Conservation (phyloP, 495 filamentous ascomycete species). For the Penicillium samsonianum region DNA sequence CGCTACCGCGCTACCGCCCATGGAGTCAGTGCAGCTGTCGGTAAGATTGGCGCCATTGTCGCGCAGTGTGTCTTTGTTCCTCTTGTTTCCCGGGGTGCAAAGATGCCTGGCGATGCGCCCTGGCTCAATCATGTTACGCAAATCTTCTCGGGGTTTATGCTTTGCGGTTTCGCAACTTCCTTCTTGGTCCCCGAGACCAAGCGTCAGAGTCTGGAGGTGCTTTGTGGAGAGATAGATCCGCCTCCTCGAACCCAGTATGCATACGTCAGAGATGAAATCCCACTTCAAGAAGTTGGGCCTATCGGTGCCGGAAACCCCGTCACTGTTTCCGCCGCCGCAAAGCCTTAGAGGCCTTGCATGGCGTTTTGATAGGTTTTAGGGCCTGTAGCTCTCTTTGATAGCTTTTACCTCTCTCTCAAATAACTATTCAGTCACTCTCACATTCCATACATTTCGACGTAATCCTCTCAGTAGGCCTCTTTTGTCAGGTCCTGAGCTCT, state of each 20-base stretch:
- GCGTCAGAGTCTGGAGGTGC: slow-evolving; percentile 53
- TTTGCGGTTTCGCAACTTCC: slow-evolving; percentile 66
- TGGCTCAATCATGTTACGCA: slow-evolving; percentile 81
- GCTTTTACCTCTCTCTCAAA: too few relatives aligned
- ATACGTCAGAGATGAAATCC: too few relatives aligned
- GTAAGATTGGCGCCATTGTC: slow-evolving; percentile 76
- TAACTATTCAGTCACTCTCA: too few relatives aligned
- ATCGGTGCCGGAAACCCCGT: background rate
- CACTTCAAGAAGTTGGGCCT: background rate
- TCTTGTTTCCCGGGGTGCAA: slow-evolving; percentile 42
- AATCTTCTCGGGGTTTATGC: slow-evolving; percentile 81
- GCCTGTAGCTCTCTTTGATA: too few relatives aligned
- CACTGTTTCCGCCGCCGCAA: background rate
- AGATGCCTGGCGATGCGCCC: slow-evolving; percentile 44
- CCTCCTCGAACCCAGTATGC: background rate
- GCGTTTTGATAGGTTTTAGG: background rate
- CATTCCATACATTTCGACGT: too few relatives aligned
- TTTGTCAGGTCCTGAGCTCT: too few relatives aligned
- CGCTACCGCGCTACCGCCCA: slow-evolving; percentile 82
- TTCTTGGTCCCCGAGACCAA: slow-evolving; percentile 75
- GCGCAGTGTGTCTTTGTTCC: slow-evolving; percentile 52
- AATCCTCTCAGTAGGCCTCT: too few relatives aligned
- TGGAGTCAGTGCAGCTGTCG: slow-evolving; percentile 78
- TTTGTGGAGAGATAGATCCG: slow-evolving; percentile 16
- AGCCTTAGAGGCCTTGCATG: background rate